phyloP scores from a whole-genome alignment of 2,329 filamentous ascomycete genomes.

The Cryphonectria carpinicola region DNA sequence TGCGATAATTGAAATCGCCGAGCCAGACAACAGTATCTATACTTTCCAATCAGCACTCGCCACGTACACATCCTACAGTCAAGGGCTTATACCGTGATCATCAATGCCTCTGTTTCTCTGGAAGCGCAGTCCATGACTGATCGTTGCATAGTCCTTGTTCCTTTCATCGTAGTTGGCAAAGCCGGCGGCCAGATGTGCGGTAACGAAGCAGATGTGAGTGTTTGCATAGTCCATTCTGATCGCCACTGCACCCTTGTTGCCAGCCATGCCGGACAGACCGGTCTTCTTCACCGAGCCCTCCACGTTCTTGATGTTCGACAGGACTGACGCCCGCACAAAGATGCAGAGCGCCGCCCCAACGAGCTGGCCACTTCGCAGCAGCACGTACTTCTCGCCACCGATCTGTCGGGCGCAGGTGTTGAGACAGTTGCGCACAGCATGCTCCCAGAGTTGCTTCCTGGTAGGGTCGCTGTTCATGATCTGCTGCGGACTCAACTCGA shows the following conservation, averaged over 20 bases:
- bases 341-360: constrained; percentile 92
- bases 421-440: constrained; percentile 74
- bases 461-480: constrained; percentile 98
- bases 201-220: constrained; percentile 92
- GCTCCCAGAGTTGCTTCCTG: constrained; percentile 84
- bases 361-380: constrained; percentile 88
- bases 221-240: constrained; percentile 95
- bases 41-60: constrained; percentile 32
- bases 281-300: constrained; percentile 94
- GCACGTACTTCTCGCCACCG: constrained; percentile 79
- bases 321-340: constrained; percentile 79
- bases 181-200: constrained; percentile 92
- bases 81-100: constrained; percentile 68
- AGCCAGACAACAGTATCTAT: constrained; percentile 84
- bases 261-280: constrained; percentile 94
- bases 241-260: constrained; percentile 96
- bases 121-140: constrained; percentile 84
- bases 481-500: constrained; percentile 95
- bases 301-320: constrained; percentile 90
- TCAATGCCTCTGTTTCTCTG: constrained; percentile 90
- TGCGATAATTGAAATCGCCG: constrained; percentile 97
- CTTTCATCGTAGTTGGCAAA: constrained; percentile 97
- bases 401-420: constrained; percentile 70
- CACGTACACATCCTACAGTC: not conserved
- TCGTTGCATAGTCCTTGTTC: constrained; percentile 90